Evolutionary conservation across 2,329 filamentous ascomycete species (phyloP).

Genomic region (Lithohypha guttulata): DNA sequence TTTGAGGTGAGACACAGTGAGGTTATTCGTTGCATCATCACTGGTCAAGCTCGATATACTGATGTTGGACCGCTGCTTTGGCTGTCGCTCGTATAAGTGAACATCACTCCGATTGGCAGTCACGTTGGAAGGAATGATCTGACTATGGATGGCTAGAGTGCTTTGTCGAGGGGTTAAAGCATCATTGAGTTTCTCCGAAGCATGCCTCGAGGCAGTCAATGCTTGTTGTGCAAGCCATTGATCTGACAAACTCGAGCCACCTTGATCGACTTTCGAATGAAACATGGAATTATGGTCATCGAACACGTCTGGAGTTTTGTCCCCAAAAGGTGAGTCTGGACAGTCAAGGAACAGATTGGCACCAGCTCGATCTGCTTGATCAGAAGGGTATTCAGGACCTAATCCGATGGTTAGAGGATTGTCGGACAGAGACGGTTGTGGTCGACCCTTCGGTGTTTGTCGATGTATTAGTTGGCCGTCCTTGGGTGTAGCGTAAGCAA

Average conservation of each 20-base stretch:
- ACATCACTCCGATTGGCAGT: not conserved
- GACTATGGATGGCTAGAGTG: not conserved
- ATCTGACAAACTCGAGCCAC: not conserved
- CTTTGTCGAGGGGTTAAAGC: not conserved
- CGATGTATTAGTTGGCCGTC: not conserved
- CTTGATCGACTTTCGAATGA: not conserved
- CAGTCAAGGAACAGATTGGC: not conserved
- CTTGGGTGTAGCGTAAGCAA: not conserved
- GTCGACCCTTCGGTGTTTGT: conserved; percentile 1
- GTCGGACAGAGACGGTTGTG: conserved; percentile 7
- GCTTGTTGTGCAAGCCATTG: not conserved
- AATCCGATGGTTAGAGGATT: conserved; percentile 3
- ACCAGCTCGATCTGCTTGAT: conserved; percentile 5
- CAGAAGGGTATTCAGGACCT: conserved; percentile 7
- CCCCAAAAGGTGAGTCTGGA: conserved; percentile 4
- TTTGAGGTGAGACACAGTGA: not conserved
- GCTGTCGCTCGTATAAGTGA: not conserved
- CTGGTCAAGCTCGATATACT: conserved; percentile 1
- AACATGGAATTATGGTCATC: conserved; percentile 1
- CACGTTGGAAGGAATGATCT: too few relatives aligned
- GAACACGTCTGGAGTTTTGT: not conserved
- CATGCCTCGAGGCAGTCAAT: conserved; percentile 5
- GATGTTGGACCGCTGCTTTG: not conserved
- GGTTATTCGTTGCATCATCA: not conserved
- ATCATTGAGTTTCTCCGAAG: conserved; percentile 8